These are phyloP conservation scores for Kitagawia praeruptora DNA, from an alignment of 129 eudicot genomes.

Conservation along the genomic window DNA sequence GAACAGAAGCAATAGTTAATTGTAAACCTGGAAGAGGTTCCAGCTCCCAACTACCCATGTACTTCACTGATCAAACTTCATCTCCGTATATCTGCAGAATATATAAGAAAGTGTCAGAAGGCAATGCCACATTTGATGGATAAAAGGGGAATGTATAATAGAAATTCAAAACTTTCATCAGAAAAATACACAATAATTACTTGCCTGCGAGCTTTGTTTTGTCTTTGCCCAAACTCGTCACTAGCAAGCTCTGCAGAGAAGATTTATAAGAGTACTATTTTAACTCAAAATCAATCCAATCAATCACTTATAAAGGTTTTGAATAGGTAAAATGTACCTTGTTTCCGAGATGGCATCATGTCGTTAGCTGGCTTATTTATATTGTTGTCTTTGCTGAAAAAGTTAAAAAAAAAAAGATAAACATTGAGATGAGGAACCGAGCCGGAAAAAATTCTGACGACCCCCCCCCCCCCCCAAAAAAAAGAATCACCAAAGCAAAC, in stretches of 20 bases:
- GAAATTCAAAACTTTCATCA: not conserved
- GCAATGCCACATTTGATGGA: not conserved
- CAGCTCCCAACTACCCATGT: constrained; percentile 18
- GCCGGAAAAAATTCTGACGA: not conserved
- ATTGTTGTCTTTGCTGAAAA: constrained; percentile 69
- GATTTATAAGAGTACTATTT: not conserved
- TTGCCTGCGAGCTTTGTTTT: constrained; percentile 16
- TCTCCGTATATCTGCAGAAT: constrained; percentile 46
- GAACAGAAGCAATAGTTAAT: constrained; percentile 19
- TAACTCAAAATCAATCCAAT: not conserved
- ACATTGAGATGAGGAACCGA: not conserved
- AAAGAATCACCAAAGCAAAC: not conserved
- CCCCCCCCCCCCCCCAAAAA: not conserved
- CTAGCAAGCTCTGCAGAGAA: not conserved
- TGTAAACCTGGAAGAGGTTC: constrained; percentile 15
- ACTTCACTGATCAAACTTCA: constrained; percentile 93
- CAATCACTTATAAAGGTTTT: not conserved
- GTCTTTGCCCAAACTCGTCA: constrained; percentile 3
- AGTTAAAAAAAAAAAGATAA: not conserved
- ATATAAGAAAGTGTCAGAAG: not conserved
- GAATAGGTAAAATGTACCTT: constrained; percentile 36
- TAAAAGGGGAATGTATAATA: not conserved
- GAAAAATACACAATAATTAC: not conserved
- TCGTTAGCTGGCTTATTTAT: constrained; percentile 44
- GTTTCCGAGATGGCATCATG: constrained; percentile 53